phyloP scores from a whole-genome alignment of 2,329 filamentous ascomycete species.

The Escovopsis weberi region DNA sequence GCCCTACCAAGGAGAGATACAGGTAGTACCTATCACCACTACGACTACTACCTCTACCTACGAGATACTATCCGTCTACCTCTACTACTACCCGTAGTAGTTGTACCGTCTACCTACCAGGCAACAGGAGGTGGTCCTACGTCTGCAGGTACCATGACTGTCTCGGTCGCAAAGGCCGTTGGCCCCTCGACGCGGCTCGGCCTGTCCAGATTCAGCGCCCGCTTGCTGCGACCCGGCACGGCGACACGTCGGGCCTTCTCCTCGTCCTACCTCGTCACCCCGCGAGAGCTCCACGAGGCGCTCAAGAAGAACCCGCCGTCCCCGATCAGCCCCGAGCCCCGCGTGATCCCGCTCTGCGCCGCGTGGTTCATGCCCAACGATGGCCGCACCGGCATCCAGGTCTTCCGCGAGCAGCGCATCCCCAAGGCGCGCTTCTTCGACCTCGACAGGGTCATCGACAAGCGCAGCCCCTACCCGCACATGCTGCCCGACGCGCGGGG shows the following conservation, averaged over 20 bases:
- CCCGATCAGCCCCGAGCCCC: constrained; percentile 65
- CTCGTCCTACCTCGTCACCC: constrained; percentile 74
- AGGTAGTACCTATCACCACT: no score
- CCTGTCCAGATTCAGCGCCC: constrained; percentile 22
- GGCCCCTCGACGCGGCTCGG: constrained; percentile 27
- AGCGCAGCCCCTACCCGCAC: constrained; percentile 79
- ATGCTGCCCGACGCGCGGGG: constrained; percentile 77
- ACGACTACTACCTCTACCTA: no score
- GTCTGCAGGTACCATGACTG: no score
- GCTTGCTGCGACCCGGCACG: constrained; percentile 14
- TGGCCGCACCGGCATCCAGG: constrained; percentile 62
- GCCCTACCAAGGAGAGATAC: no score
- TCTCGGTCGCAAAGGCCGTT: constrained; percentile 24
- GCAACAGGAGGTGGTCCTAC: no score
- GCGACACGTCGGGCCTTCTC: constrained; percentile 28
- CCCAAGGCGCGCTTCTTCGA: constrained; percentile 92
- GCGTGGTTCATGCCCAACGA: constrained; percentile 97
- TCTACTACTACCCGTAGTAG: no score
- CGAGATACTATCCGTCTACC: no score
- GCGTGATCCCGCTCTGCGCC: constrained; percentile 79
- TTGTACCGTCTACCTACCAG: no score
- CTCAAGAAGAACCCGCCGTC: constrained; percentile 70
- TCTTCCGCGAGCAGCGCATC: constrained; percentile 71
- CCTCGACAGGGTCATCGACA: constrained; percentile 81
- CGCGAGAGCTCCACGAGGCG: constrained; percentile 65